Conservation (phyloP, 2,329 filamentous ascomycete species). For the Hypoxylon sp. region DNA sequence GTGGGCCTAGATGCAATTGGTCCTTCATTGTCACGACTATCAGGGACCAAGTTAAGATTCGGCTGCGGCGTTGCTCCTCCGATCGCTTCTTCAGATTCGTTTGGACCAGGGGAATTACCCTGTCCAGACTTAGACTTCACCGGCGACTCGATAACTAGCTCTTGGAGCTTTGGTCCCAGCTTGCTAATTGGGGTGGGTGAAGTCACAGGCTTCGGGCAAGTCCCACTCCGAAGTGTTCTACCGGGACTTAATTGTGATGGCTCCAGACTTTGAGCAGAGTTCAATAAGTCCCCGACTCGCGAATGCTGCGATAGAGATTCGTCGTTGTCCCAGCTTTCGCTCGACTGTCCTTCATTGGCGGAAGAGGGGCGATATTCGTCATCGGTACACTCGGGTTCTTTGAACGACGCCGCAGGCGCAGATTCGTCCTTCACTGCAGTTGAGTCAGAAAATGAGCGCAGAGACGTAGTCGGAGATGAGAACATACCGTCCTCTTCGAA, state of each 20-base stretch:
- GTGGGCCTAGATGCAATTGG: not conserved
- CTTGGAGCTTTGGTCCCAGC: not conserved
- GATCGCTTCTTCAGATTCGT: not conserved
- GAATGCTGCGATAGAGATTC: not conserved
- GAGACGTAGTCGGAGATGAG: not conserved
- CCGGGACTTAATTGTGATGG: slow-evolving; percentile 7
- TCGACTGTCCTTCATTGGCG: slow-evolving; percentile 8
- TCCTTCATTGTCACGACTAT: not conserved
- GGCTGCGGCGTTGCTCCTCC: not conserved
- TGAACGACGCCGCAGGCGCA: slow-evolving; percentile 15
- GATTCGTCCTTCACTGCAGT: slow-evolving; percentile 5
- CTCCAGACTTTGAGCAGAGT: not conserved
- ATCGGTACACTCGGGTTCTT: slow-evolving; percentile 25
- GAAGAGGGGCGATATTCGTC: slow-evolving; percentile 32
- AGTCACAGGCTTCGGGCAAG: slow-evolving; percentile 6
- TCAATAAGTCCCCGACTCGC: not conserved
- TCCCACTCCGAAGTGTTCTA: slow-evolving; percentile 15
- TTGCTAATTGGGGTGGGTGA: slow-evolving; percentile 31
- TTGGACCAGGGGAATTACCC: slow-evolving; percentile 11
- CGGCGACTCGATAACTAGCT: not conserved
- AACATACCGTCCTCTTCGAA: slow-evolving; percentile 34
- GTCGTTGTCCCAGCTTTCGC: not conserved
- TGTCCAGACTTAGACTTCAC: slow-evolving; percentile 10
- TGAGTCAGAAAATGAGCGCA: not conserved
- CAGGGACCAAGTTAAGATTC: not conserved